Conservation (phyloP, 352 stramenopile species). For the Pythium coloratum region DNA sequence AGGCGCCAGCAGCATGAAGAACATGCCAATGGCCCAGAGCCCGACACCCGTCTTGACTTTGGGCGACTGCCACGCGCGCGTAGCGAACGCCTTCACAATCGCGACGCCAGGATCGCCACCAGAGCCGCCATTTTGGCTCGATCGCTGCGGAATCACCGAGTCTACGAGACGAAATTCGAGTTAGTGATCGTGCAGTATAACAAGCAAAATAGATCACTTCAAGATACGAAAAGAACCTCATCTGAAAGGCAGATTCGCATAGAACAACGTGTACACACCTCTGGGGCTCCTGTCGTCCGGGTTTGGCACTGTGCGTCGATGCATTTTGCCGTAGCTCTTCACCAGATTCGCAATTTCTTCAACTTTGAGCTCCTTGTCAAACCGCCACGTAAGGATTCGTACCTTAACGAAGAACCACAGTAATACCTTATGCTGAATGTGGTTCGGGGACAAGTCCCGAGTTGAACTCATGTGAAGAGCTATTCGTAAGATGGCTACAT, state of each 20-base stretch:
- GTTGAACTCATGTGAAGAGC: background rate
- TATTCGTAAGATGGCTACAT: slow-evolving; percentile 3
- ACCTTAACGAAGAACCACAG: background rate
- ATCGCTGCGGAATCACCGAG: slow-evolving; percentile 26
- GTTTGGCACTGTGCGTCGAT: slow-evolving; percentile 28
- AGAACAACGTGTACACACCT: slow-evolving; percentile 13
- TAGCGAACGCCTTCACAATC: slow-evolving; percentile 55
- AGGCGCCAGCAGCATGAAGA: slow-evolving; percentile 80
- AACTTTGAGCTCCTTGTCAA: background rate
- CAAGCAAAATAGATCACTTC: slow-evolving; percentile 3
- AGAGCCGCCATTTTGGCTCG: background rate
- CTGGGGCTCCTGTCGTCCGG: slow-evolving; percentile 5
- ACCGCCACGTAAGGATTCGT: slow-evolving; percentile 15
- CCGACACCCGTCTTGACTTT: slow-evolving; percentile 64
- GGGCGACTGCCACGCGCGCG: slow-evolving; percentile 51
- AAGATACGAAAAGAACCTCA: background rate
- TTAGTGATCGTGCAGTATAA: background rate
- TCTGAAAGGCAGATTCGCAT: background rate
- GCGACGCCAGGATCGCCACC: slow-evolving; percentile 46
- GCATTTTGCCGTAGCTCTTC: slow-evolving; percentile 17
- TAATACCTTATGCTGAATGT: background rate
- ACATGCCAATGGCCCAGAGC: slow-evolving; percentile 75
- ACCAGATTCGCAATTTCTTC: slow-evolving; percentile 4
- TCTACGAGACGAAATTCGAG: slow-evolving; percentile 7
- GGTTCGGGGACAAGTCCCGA: too few relatives aligned